Percentiles rank a stretch among this genome's conserved stretches.
These are phyloP conservation scores for Russula griseocarnosa DNA, from an alignment of 768 basidiomycete species.

Conservation along the genomic window DNA sequence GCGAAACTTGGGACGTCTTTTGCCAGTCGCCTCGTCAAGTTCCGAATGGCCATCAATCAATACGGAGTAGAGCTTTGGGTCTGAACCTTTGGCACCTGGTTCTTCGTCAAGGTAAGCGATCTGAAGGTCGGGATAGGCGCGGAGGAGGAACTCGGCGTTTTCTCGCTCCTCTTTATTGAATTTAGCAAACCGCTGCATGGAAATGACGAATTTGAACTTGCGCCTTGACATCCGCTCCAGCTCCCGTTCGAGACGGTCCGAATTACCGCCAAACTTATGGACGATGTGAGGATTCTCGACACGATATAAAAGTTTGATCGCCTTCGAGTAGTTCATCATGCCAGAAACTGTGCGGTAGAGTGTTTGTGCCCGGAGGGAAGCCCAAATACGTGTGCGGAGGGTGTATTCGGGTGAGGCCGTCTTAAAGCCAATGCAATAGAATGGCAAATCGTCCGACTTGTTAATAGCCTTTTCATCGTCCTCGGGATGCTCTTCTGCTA, in stretches of 20 bases:
- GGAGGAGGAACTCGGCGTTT: slow-evolving; percentile 95
- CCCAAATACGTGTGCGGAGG: slow-evolving; percentile 98
- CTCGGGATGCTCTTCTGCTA: slow-evolving; percentile 77
- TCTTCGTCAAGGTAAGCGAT: slow-evolving; percentile 99
- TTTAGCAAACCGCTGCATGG: slow-evolving; percentile 98
- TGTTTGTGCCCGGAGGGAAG: slow-evolving; percentile 95
- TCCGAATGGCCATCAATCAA: slow-evolving; percentile 98
- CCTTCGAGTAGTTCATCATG: slow-evolving; percentile 99
- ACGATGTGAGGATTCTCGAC: slow-evolving; percentile 99
- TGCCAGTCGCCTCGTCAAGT: slow-evolving; percentile 80
- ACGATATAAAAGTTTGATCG: slow-evolving; percentile 97
- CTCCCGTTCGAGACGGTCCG: slow-evolving; percentile 92
- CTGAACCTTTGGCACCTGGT: slow-evolving; percentile 79
- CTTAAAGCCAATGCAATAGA: slow-evolving; percentile 99
- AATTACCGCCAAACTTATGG: slow-evolving; percentile 93
- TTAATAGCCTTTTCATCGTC: slow-evolving; percentile 61
- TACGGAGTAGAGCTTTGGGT: slow-evolving; percentile 84
- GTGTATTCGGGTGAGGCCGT: slow-evolving; percentile 98
- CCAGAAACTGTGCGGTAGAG: slow-evolving; percentile 98
- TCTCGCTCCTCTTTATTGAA: slow-evolving; percentile 99
- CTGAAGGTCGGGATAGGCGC: slow-evolving; percentile 97
- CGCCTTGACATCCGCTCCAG: slow-evolving; percentile 94
- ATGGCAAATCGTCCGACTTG: slow-evolving; percentile 90
- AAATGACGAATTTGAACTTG: slow-evolving; percentile 97
- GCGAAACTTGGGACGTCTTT: slow-evolving; percentile 94